These are phyloP conservation scores for Didymella sp. DNA, from an alignment of 2,329 filamentous ascomycete species.

Conservation along the genomic window DNA sequence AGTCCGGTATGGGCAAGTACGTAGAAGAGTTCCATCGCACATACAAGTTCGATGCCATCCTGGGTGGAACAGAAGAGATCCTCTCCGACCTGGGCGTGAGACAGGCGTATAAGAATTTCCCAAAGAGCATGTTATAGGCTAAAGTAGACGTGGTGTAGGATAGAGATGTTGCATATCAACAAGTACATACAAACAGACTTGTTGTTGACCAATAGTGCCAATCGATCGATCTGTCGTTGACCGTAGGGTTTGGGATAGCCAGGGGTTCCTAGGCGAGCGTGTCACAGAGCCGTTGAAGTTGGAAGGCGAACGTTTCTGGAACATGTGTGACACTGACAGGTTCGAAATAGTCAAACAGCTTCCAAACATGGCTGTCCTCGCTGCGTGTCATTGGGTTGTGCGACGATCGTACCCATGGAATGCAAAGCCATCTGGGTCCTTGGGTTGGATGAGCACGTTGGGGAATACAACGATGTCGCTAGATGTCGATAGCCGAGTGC, in stretches of 20 bases:
- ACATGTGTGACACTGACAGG: conserved; percentile 25
- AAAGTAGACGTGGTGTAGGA: conserved; percentile 16
- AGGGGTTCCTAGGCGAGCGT: conserved; percentile 8
- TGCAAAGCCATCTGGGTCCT: conserved; percentile 17
- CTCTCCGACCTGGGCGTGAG: conserved; percentile 80
- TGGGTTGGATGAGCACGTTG: conserved; percentile 18
- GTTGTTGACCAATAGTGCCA: neutral
- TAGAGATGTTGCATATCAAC: conserved; percentile 13
- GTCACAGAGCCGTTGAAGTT: conserved; percentile 18
- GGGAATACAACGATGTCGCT: conserved; percentile 11
- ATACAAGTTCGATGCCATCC: conserved; percentile 72
- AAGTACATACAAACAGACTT: neutral
- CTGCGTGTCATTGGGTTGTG: conserved; percentile 15
- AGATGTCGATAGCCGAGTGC: conserved; percentile 9
- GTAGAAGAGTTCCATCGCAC: conserved; percentile 86
- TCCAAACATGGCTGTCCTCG: conserved; percentile 17
- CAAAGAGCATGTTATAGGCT: conserved; percentile 77
- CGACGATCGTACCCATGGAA: conserved; percentile 8
- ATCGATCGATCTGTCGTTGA: conserved; percentile 6
- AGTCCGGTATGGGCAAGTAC: conserved; percentile 80
- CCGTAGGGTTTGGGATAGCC: conserved; percentile 1
- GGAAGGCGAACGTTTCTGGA: conserved; percentile 27
- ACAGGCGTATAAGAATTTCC: conserved; percentile 84
- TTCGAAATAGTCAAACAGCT: conserved; percentile 18
- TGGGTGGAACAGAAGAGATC: conserved; percentile 85